Conservation (phyloP, 75 land plant species). For the Sequoiadendron giganteum region DNA sequence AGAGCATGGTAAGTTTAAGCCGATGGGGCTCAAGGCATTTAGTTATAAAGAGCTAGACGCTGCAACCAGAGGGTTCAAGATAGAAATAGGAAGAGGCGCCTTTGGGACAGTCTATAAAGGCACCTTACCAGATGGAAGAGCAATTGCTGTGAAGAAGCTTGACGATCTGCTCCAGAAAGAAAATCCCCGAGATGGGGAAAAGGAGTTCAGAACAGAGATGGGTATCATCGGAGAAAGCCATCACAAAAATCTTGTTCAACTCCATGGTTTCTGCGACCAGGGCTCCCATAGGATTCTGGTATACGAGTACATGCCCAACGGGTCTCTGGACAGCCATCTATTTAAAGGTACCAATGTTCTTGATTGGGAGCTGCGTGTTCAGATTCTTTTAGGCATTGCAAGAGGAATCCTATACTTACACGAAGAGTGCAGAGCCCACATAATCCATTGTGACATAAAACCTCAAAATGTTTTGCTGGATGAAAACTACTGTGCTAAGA, state of each 20-base stretch:
- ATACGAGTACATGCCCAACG: constrained; percentile 33
- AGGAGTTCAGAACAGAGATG: constrained; percentile 41
- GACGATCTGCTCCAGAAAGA: constrained; percentile 12
- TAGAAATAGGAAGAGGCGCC: constrained; percentile 32
- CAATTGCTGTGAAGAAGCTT: constrained; percentile 35
- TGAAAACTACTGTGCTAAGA: not conserved
- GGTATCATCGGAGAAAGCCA: constrained; percentile 28
- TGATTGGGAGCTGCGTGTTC: constrained; percentile 11
- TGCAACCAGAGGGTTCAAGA: constrained; percentile 33
- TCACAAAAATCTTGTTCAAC: constrained; percentile 38
- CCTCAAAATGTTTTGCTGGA: not conserved
- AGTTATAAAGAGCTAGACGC: constrained; percentile 34
- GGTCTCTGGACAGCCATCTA: constrained; percentile 25
- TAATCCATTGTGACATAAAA: not conserved
- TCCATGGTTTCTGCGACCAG: constrained; percentile 29
- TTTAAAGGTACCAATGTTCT: not conserved
- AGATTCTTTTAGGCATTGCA: constrained; percentile 16
- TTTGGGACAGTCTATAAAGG: constrained; percentile 37
- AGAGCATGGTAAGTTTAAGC: not conserved
- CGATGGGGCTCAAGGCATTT: constrained; percentile 4
- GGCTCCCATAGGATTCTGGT: constrained; percentile 20
- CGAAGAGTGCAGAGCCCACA: constrained; percentile 1
- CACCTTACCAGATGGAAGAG: not conserved
- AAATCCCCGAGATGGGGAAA: constrained; percentile 16
- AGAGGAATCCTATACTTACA: constrained; percentile 20